Conservation (phyloP, 1,284 basidiomycete species). For the Cutaneotrichosporon dermatis region DNA sequence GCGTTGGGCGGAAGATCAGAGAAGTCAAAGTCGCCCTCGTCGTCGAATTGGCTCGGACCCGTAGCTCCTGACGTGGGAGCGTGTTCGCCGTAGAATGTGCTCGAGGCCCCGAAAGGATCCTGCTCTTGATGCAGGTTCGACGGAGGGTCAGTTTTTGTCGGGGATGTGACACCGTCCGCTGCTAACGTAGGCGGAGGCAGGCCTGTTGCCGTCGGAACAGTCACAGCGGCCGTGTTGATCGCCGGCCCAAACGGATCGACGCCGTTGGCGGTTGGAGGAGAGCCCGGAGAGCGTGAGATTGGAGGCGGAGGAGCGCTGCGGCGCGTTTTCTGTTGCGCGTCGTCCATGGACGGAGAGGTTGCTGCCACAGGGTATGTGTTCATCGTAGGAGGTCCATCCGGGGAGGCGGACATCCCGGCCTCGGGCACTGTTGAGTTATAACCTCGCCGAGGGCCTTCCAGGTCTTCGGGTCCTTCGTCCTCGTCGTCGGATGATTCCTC, state of each 20-base stretch:
- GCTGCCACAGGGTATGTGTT: too few species aligned
- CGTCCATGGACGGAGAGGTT: neutral
- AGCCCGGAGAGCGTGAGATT: neutral
- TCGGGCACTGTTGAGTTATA: neutral
- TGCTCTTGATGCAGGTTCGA: neutral
- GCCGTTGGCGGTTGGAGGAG: too few species aligned
- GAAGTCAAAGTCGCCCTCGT: conserved; percentile 86
- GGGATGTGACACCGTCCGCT: too few species aligned
- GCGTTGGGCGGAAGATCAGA: conserved; percentile 53
- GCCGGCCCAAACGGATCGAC: neutral
- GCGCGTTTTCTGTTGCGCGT: conserved; percentile 24
- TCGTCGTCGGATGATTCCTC: conserved; percentile 33
- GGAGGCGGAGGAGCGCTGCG: conserved; percentile 42
- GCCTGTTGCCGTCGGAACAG: too few species aligned
- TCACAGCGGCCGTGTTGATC: too few species aligned
- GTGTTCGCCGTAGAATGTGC: conserved; percentile 14
- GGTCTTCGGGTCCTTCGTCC: conserved; percentile 47
- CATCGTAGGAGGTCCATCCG: neutral
- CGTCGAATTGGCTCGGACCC: conserved; percentile 59
- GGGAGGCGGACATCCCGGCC: conserved; percentile 19
- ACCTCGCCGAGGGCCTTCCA: conserved; percentile 35
- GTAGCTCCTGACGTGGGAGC: neutral
- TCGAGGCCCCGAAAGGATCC: conserved; percentile 15
- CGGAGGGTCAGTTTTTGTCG: too few species aligned
- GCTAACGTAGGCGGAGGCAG: too few species aligned